Evolutionary conservation across 2,329 filamentous ascomycete genomes (phyloP).

Genomic region (Fusarium hainanense): DNA sequence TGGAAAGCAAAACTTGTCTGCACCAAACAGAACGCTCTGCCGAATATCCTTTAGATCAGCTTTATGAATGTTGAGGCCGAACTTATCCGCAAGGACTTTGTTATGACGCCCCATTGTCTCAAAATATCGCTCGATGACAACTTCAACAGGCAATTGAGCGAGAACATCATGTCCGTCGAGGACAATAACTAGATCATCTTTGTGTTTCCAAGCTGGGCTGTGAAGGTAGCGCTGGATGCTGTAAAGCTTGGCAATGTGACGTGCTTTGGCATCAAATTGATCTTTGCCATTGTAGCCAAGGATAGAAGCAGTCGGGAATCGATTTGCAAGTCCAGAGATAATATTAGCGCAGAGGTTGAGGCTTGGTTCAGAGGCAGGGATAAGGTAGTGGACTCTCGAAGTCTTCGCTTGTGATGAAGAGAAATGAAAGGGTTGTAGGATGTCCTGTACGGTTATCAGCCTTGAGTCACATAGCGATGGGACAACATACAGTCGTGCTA

Average conservation of each 20-base stretch:
- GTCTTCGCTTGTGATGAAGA: not conserved
- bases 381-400: not conserved
- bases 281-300: not conserved
- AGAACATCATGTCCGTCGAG: slow-evolving; percentile 72
- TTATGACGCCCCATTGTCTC: slow-evolving; percentile 64
- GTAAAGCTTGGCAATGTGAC: not conserved
- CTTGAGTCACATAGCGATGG: not conserved
- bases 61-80: slow-evolving; percentile 53
- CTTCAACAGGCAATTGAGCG: slow-evolving; percentile 71
- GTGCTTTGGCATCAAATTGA: not conserved
- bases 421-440: not conserved
- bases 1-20: slow-evolving; percentile 54
- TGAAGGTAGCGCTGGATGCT: not conserved
- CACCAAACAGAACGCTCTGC: slow-evolving; percentile 56
- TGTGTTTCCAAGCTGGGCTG: not conserved
- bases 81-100: slow-evolving; percentile 59
- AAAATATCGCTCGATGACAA: slow-evolving; percentile 72
- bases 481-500: not conserved
- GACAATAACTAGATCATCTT: slow-evolving; percentile 69
- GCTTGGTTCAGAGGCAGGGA: not conserved
- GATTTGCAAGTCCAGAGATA: not conserved
- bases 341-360: not conserved
- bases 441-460: not conserved
- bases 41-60: slow-evolving; percentile 46
- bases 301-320: not conserved